Evolutionary conservation across 2,329 filamentous ascomycete genomes (phyloP), one percentile per base, ranked within the genome.

Genomic region (Penicillium oxalicum): DNA sequence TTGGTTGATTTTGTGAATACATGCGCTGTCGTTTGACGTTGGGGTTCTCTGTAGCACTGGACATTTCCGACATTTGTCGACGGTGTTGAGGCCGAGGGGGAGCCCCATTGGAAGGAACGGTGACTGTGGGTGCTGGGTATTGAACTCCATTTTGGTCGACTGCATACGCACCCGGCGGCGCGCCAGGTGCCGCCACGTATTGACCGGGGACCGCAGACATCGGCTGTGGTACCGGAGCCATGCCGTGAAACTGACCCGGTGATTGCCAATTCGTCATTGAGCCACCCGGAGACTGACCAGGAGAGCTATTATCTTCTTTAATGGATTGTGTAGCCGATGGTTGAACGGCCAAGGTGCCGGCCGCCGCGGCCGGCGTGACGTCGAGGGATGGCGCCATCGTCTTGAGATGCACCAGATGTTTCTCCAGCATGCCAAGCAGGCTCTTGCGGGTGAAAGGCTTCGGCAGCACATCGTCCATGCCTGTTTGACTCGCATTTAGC

Each of bases 401-500:
- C 64, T 94, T 84, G 52, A 95, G 77, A 64, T 90, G 86, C n/a
- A 82, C 79, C 43, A 97, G 76, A 64, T 96, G 89, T 64, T 91
- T 94, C 69, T 93, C 88, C 28, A 98, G 77, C 72, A 95, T 86
- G 56, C 86, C 83, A 48, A 88, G 78, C 74, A 93, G 88, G 35
- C 87, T 88, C 58, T 90, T 87, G 61, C 87, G 86, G 4, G 93
- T 98, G 67, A 98, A 98, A 0, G 93, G 93, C 65, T 98, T 98
- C 0, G 93, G 91, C 51, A 98, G 74, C 13, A 98, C 91, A 63
- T 95, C 93, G 63, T 95, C 94, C 91, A 98, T 96, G 38, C 91
- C 91, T 95, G 59, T 5, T 24, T 18, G 27, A 33, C 12, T 11
- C 4, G 25, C 32, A 58, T 75, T 18, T 54, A 61, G 59, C 49